Percentiles rank a stretch among this genome's conserved stretches.
phyloP scores from a whole-genome alignment of 2,329 filamentous ascomycete genomes.

The Coniochaeta ligniaria region DNA sequence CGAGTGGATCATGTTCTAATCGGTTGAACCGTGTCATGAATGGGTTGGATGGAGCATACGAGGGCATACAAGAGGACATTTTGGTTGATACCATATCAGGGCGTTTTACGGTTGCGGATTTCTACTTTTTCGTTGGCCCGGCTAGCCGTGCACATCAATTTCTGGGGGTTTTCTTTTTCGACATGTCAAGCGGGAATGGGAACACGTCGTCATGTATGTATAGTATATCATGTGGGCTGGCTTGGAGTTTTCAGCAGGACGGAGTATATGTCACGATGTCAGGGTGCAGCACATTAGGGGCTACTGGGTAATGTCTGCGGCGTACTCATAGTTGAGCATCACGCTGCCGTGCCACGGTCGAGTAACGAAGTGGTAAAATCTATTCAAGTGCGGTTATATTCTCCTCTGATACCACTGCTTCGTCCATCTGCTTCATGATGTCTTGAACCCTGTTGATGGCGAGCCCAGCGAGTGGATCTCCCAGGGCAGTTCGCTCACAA shows the following conservation, averaged over 20 bases:
- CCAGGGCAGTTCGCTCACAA: not conserved
- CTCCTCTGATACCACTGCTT: not conserved
- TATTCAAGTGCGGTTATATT: not conserved
- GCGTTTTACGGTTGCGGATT: not conserved
- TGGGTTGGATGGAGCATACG: not conserved
- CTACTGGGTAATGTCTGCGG: not conserved
- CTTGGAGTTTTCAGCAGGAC: not conserved
- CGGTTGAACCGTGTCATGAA: not conserved
- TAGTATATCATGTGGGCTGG: not conserved
- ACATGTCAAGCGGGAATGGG: not conserved
- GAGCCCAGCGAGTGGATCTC: not conserved
- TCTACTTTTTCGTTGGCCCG: not conserved
- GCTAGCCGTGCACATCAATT: not conserved
- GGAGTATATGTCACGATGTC: not conserved
- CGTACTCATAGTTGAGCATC: not conserved
- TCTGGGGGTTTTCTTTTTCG: not conserved
- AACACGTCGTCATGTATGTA: not conserved
- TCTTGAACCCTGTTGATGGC: not conserved
- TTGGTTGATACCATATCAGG: not conserved
- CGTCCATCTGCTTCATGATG: not conserved
- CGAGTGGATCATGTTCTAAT: conserved; percentile 62
- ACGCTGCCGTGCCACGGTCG: not conserved
- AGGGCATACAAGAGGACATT: not conserved
- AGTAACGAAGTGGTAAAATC: not conserved
- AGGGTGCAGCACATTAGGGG: not conserved